Evolutionary conservation across 805 yeast species (phyloP).

Genomic region (Diddensiella caesifluorescens): DNA sequence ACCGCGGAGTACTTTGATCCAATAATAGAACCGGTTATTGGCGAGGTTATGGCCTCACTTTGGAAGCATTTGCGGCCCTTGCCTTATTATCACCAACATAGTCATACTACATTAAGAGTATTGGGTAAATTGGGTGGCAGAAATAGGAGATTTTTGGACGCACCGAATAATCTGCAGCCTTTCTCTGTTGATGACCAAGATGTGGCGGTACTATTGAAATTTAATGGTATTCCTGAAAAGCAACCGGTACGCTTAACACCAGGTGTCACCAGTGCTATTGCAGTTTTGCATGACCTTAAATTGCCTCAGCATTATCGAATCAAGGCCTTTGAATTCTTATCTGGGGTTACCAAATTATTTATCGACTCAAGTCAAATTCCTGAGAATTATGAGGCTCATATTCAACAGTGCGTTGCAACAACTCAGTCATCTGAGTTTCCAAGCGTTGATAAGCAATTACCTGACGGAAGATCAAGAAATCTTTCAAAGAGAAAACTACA

Average conservation of each 20-base stretch:
- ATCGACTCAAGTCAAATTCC: constrained; percentile 53
- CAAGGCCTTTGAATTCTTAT: constrained; percentile 71
- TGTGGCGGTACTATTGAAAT: constrained; percentile 58
- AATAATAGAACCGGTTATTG: constrained; percentile 91
- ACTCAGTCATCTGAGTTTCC: constrained; percentile 38
- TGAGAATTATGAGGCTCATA: constrained; percentile 30
- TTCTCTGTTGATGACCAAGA: constrained; percentile 54
- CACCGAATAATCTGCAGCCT: constrained; percentile 60
- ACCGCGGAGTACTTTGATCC: constrained; percentile 98
- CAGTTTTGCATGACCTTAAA: constrained; percentile 61
- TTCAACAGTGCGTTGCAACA: constrained; percentile 22
- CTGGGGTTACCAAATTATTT: constrained; percentile 60
- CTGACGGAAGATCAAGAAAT: constrained; percentile 20
- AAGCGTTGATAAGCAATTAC: constrained; percentile 28
- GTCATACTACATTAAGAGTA: constrained; percentile 89
- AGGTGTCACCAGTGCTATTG: constrained; percentile 73
- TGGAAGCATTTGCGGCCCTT: constrained; percentile 89
- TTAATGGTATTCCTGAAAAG: constrained; percentile 60
- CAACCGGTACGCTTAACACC: constrained; percentile 77
- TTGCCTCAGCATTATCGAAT: constrained; percentile 58
- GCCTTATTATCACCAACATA: constrained; percentile 91
- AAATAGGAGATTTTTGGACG: constrained; percentile 76
- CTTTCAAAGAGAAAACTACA: constrained; percentile 35
- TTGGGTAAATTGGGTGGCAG: constrained; percentile 96
- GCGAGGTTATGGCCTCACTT: constrained; percentile 87